A percentile compares a stretch with the other conserved stretches of the same genome.
Evolutionary conservation across 768 basidiomycete genomes (phyloP).

Genomic region (Boletus insuetus): DNA sequence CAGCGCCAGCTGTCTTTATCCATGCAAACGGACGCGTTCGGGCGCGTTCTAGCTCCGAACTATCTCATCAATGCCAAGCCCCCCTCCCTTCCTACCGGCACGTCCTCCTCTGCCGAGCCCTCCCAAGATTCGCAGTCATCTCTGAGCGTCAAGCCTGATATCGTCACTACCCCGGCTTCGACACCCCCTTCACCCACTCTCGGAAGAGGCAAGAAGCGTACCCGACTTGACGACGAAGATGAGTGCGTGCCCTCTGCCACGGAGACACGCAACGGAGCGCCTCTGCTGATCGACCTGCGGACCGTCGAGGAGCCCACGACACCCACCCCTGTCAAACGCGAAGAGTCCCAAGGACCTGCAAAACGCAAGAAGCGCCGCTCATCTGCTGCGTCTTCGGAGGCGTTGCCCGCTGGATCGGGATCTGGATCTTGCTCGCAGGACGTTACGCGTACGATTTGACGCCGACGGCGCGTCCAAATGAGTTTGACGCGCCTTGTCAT

Average conservation of each 20-base stretch:
- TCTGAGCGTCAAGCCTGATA: background rate
- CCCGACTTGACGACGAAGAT: slow-evolving; percentile 6
- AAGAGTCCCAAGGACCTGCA: slow-evolving; percentile 1
- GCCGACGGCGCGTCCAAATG: background rate
- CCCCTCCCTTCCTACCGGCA: background rate
- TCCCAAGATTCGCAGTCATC: background rate
- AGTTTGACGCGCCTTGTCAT: background rate
- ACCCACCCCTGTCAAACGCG: background rate
- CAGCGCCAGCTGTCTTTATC: slow-evolving; percentile 5
- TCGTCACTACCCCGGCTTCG: background rate
- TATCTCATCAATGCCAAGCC: background rate
- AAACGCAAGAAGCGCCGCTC: slow-evolving; percentile 17
- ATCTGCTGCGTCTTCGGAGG: background rate
- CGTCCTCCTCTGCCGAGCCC: background rate
- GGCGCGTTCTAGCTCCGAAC: slow-evolving; percentile 5
- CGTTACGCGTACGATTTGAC: background rate
- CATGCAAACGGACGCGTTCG: slow-evolving; percentile 9
- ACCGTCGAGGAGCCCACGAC: background rate
- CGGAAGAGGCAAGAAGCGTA: slow-evolving; percentile 17
- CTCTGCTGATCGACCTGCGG: background rate
- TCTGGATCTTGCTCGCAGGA: slow-evolving; percentile 2
- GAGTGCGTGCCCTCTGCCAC: background rate
- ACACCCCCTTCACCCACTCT: slow-evolving; percentile 10
- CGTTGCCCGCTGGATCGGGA: background rate
- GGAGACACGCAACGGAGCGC: background rate